A percentile compares a stretch with the other conserved stretches of the same genome.
Conservation (phyloP, 2,329 filamentous ascomycete species). For the Fusarium sp. region DNA sequence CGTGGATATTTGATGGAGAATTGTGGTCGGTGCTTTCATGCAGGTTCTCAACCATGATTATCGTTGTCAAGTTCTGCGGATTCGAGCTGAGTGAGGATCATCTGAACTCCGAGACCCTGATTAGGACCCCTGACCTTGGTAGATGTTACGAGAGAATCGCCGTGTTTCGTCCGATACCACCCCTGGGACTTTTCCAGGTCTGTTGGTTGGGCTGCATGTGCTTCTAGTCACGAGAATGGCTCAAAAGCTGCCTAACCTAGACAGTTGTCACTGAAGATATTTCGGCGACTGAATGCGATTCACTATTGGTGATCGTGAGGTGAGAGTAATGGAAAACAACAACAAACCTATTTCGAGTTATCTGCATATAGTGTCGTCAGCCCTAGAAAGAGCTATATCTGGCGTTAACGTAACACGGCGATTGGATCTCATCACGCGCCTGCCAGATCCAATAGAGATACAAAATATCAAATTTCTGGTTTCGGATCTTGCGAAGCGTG, state of each 20-base stretch:
- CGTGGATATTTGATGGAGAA: slow-evolving; percentile 9
- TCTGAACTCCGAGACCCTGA: slow-evolving; percentile 17
- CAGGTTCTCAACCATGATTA: background rate
- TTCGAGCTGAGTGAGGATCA: slow-evolving; percentile 14
- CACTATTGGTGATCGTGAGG: slow-evolving; percentile 27
- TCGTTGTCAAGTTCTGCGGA: background rate
- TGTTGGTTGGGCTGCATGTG: slow-evolving; percentile 19
- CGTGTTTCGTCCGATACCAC: slow-evolving; percentile 22
- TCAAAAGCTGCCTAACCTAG: background rate
- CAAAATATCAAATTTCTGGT: slow-evolving; percentile 7
- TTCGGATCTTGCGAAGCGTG: background rate
- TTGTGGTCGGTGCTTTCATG: slow-evolving; percentile 20
- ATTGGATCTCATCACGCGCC: slow-evolving; percentile 36
- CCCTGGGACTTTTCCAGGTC: slow-evolving; percentile 1
- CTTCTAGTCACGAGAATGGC: slow-evolving; percentile 30
- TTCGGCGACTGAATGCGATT: slow-evolving; percentile 32
- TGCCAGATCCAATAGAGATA: slow-evolving; percentile 14
- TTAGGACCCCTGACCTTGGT: slow-evolving; percentile 7
- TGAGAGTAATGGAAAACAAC: background rate
- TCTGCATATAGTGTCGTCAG: background rate
- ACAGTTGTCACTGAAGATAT: slow-evolving; percentile 2
- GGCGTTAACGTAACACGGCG: slow-evolving; percentile 10
- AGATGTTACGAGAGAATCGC: slow-evolving; percentile 11
- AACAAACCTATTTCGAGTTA: background rate
- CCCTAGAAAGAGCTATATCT: slow-evolving; percentile 11